A percentile compares a stretch with the other conserved stretches of the same genome.
Conservation (phyloP, 2,329 filamentous ascomycete genomes). For the Curvularia sp. region DNA sequence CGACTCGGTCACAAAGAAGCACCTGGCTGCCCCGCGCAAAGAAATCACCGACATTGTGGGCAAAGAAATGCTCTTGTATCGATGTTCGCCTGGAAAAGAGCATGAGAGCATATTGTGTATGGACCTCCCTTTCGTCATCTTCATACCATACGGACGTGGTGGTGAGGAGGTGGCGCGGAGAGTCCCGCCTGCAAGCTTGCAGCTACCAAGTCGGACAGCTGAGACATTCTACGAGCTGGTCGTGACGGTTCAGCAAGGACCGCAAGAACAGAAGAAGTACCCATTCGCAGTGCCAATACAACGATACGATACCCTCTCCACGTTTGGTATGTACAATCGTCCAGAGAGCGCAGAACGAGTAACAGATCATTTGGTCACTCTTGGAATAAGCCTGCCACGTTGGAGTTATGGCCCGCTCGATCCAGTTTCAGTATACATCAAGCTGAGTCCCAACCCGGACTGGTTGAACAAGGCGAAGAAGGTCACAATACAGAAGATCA, state of each 20-base stretch:
- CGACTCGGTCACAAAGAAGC: constrained; percentile 91
- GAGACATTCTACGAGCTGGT: constrained; percentile 98
- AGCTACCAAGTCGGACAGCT: constrained; percentile 89
- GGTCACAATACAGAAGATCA: constrained; percentile 93
- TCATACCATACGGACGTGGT: constrained; percentile 92
- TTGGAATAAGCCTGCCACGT: constrained; percentile 88
- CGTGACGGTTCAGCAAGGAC: constrained; percentile 92
- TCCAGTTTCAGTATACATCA: constrained; percentile 95
- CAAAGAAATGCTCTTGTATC: constrained; percentile 91
- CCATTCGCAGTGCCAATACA: constrained; percentile 88
- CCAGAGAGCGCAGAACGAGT: constrained; percentile 87
- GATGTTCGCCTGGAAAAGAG: constrained; percentile 82
- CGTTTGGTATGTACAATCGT: constrained; percentile 99
- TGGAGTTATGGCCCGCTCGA: constrained; percentile 98
- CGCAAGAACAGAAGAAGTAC: constrained; percentile 86
- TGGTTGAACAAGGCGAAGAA: constrained; percentile 90
- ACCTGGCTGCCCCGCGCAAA: constrained; percentile 86
- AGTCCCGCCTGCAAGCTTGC: constrained; percentile 90
- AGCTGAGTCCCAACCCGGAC: constrained; percentile 88
- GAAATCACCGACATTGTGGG: constrained; percentile 93
- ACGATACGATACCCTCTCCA: constrained; percentile 94
- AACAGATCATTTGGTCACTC: constrained; percentile 86
- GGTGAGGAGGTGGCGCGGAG: constrained; percentile 88
- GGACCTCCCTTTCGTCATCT: constrained; percentile 96
- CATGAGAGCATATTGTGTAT: constrained; percentile 90